These are phyloP conservation scores for Naumovozyma baii DNA, from an alignment of 805 yeast genomes.

Conservation along the genomic window DNA sequence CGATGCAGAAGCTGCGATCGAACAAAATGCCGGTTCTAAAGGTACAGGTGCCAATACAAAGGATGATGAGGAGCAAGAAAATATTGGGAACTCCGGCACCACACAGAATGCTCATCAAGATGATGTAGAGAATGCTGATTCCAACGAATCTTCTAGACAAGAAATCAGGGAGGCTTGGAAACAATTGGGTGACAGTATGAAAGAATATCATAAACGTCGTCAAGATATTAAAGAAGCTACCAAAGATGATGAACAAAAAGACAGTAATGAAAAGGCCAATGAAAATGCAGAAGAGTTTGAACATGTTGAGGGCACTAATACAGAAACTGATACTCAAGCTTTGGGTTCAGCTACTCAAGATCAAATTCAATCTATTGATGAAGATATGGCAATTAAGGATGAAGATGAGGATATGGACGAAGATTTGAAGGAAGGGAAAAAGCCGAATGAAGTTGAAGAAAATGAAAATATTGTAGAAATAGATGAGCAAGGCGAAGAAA, in stretches of 20 bases:
- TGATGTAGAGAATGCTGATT: constrained; percentile 32
- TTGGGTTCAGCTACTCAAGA: constrained; percentile 82
- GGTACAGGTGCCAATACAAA: constrained; percentile 55
- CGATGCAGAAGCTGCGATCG: constrained; percentile 49
- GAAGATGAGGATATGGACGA: constrained; percentile 35
- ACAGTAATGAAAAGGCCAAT: constrained; percentile 41
- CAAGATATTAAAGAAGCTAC: constrained; percentile 74
- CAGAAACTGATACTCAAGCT: constrained; percentile 80
- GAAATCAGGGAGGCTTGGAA: constrained; percentile 69
- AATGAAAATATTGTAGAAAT: constrained; percentile 25
- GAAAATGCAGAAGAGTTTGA: constrained; percentile 80
- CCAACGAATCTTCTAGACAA: constrained; percentile 48
- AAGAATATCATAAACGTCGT: constrained; percentile 83
- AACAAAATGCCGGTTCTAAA: constrained; percentile 49
- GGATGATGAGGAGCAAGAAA: constrained; percentile 46
- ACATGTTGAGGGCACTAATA: constrained; percentile 70
- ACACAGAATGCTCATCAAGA: constrained; percentile 39
- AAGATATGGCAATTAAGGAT: constrained; percentile 75
- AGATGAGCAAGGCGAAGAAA: constrained; percentile 12
- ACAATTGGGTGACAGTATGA: constrained; percentile 83
- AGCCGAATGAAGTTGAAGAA: constrained; percentile 24
- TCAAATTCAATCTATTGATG: constrained; percentile 65
- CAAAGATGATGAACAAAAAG: constrained; percentile 39
- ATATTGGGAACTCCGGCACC: constrained; percentile 59
- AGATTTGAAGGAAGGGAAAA: constrained; percentile 29